Evolutionary conservation across 2,329 filamentous ascomycete species (phyloP).

Genomic region (Ophiostoma perfectum): DNA sequence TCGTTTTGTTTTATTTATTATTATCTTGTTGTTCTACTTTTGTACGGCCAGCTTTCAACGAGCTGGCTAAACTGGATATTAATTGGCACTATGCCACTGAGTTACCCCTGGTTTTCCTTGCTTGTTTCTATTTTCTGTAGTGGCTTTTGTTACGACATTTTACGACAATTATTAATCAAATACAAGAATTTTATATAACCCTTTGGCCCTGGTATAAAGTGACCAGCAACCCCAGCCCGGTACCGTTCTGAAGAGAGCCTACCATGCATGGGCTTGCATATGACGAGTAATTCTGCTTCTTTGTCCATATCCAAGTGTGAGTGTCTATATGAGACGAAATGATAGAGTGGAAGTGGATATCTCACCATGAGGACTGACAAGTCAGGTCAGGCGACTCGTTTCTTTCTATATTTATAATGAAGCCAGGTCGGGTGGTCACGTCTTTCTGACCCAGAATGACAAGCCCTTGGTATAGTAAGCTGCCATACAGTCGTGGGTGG

Average conservation of each 20-base stretch:
- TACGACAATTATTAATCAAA: slow-evolving; percentile 8
- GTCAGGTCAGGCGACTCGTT: too few relatives aligned
- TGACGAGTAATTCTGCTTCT: background rate
- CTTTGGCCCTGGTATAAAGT: background rate
- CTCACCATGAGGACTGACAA: too few relatives aligned
- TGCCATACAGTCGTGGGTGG: too few relatives aligned
- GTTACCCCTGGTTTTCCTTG: background rate
- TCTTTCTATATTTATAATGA: background rate
- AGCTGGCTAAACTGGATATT: background rate
- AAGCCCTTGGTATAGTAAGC: too few relatives aligned
- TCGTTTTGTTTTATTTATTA: background rate
- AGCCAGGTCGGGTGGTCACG: background rate
- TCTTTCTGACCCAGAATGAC: background rate
- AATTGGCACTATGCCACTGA: background rate
- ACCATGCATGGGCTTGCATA: background rate
- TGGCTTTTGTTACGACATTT: background rate
- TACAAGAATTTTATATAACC: background rate
- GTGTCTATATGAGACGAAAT: too few relatives aligned
- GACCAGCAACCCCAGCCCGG: background rate
- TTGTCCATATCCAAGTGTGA: background rate
- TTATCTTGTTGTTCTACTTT: background rate
- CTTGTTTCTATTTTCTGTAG: background rate
- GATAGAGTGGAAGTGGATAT: too few relatives aligned
- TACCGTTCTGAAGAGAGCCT: too few relatives aligned
- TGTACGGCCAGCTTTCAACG: background rate